Percentiles rank a stretch among this genome's conserved stretches.
Conservation (phyloP, 2,329 filamentous ascomycete genomes). For the Biscogniauxia mediterranea region DNA sequence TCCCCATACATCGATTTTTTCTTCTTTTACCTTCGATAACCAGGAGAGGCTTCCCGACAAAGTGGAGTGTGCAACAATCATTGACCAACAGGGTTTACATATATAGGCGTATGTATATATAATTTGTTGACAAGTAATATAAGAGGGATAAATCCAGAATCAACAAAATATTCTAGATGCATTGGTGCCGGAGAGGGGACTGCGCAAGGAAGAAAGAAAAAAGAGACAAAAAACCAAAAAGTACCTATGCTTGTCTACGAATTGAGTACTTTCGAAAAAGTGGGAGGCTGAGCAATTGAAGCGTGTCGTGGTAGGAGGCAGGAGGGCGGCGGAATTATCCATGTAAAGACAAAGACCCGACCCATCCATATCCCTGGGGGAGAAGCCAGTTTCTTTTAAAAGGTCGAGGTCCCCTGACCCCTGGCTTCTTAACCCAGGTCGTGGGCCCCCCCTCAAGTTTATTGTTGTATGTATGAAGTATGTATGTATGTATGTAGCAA, state of each 20-base stretch:
- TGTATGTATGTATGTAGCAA: neutral
- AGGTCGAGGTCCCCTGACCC: neutral
- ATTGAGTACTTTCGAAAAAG: neutral
- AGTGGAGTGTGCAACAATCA: neutral
- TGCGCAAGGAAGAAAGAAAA: neutral
- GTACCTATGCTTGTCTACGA: neutral
- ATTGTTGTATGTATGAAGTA: neutral
- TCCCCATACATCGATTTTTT: slow-evolving; percentile 11
- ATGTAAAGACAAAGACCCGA: slow-evolving; percentile 1
- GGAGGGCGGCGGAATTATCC: slow-evolving; percentile 7
- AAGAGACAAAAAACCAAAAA: neutral
- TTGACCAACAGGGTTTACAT: neutral
- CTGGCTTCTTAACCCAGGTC: neutral
- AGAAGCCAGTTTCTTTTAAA: neutral
- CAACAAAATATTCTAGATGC: neutral
- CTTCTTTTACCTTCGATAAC: neutral
- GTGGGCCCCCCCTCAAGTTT: neutral
- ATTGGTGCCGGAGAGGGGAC: neutral
- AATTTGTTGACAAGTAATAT: neutral
- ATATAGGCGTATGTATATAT: too few species aligned
- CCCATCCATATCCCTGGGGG: slow-evolving; percentile 1
- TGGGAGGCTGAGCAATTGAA: neutral
- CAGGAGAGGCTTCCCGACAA: neutral
- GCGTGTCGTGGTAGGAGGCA: neutral
- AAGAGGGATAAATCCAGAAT: neutral